These are phyloP conservation scores for Annulohypoxylon truncatum DNA, from an alignment of 2,329 filamentous ascomycete species.

Conservation along the genomic window DNA sequence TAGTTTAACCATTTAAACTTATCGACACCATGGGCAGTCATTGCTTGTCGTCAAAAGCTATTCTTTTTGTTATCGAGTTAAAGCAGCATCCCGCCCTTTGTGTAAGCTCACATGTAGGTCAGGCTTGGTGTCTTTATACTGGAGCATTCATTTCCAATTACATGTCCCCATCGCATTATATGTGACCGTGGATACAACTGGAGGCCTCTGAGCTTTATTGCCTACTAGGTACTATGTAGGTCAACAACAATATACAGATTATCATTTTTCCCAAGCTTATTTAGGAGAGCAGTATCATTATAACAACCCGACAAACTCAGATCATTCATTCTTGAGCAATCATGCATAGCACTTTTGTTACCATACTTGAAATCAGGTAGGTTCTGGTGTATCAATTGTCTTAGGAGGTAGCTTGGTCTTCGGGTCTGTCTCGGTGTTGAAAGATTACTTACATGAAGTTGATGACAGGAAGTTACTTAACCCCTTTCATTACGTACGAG, in stretches of 20 bases:
- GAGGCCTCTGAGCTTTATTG: conserved; percentile 22
- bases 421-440: conserved; percentile 15
- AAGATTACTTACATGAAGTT: conserved; percentile 1
- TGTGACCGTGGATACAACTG: background rate
- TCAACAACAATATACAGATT: too few species aligned
- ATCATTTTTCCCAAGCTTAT: too few species aligned
- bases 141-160: conserved; percentile 3
- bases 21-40: background rate
- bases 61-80: conserved; percentile 9
- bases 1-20: background rate
- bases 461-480: background rate
- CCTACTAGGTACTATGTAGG: background rate
- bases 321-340: background rate
- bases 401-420: background rate
- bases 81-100: conserved; percentile 21
- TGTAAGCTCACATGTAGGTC: conserved; percentile 13
- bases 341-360: background rate
- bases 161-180: background rate
- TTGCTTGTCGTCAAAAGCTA: background rate
- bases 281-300: background rate
- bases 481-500: conserved; percentile 7
- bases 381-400: background rate
- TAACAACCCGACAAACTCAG: background rate
- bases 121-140: conserved; percentile 2
- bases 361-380: background rate